A percentile compares a stretch with the other conserved stretches of the same genome.
Conservation (phyloP, 768 basidiomycete genomes). For the Amanita fuliginea region DNA sequence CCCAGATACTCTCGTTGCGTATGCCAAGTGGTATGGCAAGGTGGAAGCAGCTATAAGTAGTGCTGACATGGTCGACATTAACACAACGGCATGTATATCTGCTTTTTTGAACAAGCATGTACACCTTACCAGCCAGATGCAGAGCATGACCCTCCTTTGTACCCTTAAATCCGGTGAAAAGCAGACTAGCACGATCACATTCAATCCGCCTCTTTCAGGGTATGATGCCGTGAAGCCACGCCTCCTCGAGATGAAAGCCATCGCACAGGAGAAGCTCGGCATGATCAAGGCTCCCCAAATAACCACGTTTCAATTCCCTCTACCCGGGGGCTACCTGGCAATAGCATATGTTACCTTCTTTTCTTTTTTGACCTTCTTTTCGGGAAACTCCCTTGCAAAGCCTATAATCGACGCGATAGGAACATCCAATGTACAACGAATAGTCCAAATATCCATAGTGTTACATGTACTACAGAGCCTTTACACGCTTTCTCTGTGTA, state of each 20-base stretch:
- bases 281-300: conserved; percentile 64
- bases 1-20: conserved; percentile 76
- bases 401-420: not conserved
- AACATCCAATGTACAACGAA: conserved; percentile 12
- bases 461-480: conserved; percentile 35
- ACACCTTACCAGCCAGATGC: not conserved
- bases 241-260: conserved; percentile 67
- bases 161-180: conserved; percentile 35
- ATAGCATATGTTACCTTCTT: not conserved
- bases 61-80: conserved; percentile 65
- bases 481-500: conserved; percentile 37
- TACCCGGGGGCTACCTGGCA: not conserved
- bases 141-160: conserved; percentile 69
- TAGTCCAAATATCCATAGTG: conserved; percentile 20
- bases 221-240: conserved; percentile 82
- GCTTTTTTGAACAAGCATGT: not conserved
- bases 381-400: not conserved
- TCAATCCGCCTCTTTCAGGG: conserved; percentile 61
- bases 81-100: conserved; percentile 39
- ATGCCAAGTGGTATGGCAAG: conserved; percentile 68
- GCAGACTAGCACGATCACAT: conserved; percentile 40
- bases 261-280: conserved; percentile 70
- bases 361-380: not conserved
- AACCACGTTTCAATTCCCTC: conserved; percentile 39
- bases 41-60: conserved; percentile 40